Evolutionary conservation across 805 yeast species (phyloP), one percentile per base, ranked within the genome.

Genomic region (Metschnikowia anglica): DNA sequence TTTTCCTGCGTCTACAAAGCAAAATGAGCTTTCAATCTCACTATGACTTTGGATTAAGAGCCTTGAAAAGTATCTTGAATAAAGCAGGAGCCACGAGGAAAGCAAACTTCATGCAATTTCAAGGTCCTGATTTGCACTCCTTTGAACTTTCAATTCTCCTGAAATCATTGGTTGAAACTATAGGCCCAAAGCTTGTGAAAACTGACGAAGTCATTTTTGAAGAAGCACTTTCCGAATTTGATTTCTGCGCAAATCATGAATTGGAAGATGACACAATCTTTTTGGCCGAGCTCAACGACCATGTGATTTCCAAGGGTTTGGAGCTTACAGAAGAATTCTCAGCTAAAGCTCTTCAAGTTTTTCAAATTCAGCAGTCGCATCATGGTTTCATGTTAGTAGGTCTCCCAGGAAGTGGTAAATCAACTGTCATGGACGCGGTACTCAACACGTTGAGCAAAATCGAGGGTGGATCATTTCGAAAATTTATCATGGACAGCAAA

Each of bases 31-130:
- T 47, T 0, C 96, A 88, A 55, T 56, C 61, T 4, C 97, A 91
- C 58, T 91, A 91, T 53, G 97, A 91, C 55, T 91, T 91, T 73
- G 96, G 97, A 0, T 64, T 91, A 32, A 72, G 98, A 46, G 82
- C 96, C 0, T 60, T 91, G 44, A 91, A 90, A 55, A 72, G 80
- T 28, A 77, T 83, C 0, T 60, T 91, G 13, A 62, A 68, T 7
- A 75, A 74, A 41, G 81, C 90, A 49, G 87, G 43, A 59, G 76
- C 37, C 21, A 23, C 18, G 16, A 34, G 37, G 21, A 42, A 32
- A 15, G 13, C 12, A 17, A 26, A 19, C 8, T 5, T 12, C 15
- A 27, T 2, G 4, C 12, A 17, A 5, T 25, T 19, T 16, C 23
- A 15, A 13, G 17, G 36, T 13, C 9, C 24, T n/a, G 39, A 26